phyloP scores from a whole-genome alignment of 495 filamentous ascomycete species.

The Staphylotrichum tortipilum region DNA sequence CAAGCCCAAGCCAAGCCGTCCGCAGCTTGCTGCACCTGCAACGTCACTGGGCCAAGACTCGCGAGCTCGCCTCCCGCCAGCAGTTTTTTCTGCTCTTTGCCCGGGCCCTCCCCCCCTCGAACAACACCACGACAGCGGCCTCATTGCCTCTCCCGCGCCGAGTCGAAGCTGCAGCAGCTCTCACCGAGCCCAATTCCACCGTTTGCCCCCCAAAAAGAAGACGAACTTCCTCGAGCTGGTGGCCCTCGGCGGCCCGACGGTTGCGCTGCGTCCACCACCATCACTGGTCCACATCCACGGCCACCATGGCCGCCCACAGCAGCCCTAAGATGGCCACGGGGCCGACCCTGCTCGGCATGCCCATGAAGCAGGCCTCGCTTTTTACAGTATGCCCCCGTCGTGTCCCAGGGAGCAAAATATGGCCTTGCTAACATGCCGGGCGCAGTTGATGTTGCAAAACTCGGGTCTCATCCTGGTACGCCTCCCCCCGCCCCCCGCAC shows the following conservation, averaged over 20 bases:
- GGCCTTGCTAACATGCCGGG: constrained; percentile 20
- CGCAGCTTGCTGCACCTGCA: no score
- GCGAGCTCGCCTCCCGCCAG: no score
- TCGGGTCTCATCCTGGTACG: constrained; percentile 66
- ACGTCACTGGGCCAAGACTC: no score
- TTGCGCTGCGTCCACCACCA: no score
- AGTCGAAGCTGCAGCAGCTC: neutral
- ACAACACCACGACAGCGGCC: no score
- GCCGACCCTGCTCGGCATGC: constrained; percentile 50
- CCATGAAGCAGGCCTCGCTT: constrained; percentile 71
- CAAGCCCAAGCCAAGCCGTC: no score
- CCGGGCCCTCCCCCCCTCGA: no score
- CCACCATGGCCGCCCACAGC: constrained; percentile 30
- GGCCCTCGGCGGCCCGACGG: neutral
- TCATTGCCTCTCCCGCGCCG: no score
- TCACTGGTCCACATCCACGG: no score
- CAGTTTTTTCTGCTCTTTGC: no score
- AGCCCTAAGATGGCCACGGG: constrained; percentile 30
- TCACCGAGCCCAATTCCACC: neutral
- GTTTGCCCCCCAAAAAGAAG: no score
- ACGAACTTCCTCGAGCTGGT: neutral
- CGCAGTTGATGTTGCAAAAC: constrained; percentile 70
- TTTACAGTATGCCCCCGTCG: constrained; percentile 50
- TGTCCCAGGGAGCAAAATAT: constrained; percentile 17
- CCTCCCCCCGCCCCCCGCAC: neutral